Evolutionary conservation across 306 rosid genomes (phyloP).

Genomic region (barrel medic (Medicago truncatula)): MtrunA17r5.0-ANR NC_053046.1:7640501-7641000

Average conservation of each 20-base stretch:
- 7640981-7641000: neutral
- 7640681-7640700: constrained; percentile 43
- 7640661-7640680: constrained; percentile 27
- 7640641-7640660: constrained; percentile 20
- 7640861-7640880: constrained; percentile 15
- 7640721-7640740: constrained; percentile 18
- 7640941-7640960: constrained; percentile 36
- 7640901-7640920: constrained; percentile 16
- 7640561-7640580: constrained; percentile 40
- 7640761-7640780: constrained; percentile 40
- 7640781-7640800: constrained; percentile 7
- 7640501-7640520: constrained; percentile 54
- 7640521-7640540: neutral
- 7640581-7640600: constrained; percentile 26
- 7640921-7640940: constrained; percentile 12
- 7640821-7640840: constrained; percentile 41
- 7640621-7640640: constrained; percentile 32
- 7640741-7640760: neutral
- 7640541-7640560: constrained; percentile 25
- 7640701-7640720: constrained; percentile 40
- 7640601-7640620: constrained; percentile 6
- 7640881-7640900: neutral
- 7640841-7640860: neutral
- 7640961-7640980: neutral
- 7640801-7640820: constrained; percentile 22